Conservation (phyloP, 805 yeast genomes). For the Clavispora fructus region DNA sequence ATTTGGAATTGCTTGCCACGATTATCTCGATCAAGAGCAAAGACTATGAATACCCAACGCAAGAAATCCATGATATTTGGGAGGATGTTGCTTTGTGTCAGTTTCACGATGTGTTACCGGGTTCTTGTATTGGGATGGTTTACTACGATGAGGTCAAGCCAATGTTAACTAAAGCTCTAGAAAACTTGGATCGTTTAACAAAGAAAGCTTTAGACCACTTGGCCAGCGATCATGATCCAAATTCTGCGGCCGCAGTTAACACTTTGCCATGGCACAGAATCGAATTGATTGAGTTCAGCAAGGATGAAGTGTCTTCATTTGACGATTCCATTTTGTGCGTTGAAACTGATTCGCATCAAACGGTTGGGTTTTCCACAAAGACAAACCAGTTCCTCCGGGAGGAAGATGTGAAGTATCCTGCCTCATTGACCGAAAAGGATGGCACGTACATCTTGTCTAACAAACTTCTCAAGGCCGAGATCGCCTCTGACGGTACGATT, state of each 20-base stretch:
- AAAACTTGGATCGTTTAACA: slow-evolving; percentile 48
- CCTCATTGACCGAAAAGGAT: slow-evolving; percentile 38
- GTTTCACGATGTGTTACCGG: slow-evolving; percentile 97
- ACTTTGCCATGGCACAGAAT: slow-evolving; percentile 64
- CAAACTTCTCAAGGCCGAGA: slow-evolving; percentile 51
- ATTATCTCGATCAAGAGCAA: slow-evolving; percentile 53
- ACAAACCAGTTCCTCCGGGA: slow-evolving; percentile 10
- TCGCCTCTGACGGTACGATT: slow-evolving; percentile 50
- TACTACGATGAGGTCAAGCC: slow-evolving; percentile 79
- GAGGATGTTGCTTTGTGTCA: slow-evolving; percentile 85
- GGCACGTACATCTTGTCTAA: slow-evolving; percentile 53
- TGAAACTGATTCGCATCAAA: slow-evolving; percentile 3
- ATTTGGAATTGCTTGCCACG: slow-evolving; percentile 79
- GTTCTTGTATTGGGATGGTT: slow-evolving; percentile 91
- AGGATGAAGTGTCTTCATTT: slow-evolving; percentile 1
- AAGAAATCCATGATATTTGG: slow-evolving; percentile 71
- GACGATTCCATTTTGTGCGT: slow-evolving; percentile 4
- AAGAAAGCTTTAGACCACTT: slow-evolving; percentile 37
- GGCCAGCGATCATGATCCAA: slow-evolving; percentile 40
- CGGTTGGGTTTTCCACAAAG: slow-evolving; percentile 10
- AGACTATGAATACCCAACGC: slow-evolving; percentile 65
- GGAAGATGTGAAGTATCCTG: slow-evolving; percentile 35
- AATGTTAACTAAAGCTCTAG: slow-evolving; percentile 56
- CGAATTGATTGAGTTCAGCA: slow-evolving; percentile 38
- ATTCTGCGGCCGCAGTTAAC: slow-evolving; percentile 28